phyloP scores from a whole-genome alignment of 805 yeast species.

The Saccharomyces jurei region DNA sequence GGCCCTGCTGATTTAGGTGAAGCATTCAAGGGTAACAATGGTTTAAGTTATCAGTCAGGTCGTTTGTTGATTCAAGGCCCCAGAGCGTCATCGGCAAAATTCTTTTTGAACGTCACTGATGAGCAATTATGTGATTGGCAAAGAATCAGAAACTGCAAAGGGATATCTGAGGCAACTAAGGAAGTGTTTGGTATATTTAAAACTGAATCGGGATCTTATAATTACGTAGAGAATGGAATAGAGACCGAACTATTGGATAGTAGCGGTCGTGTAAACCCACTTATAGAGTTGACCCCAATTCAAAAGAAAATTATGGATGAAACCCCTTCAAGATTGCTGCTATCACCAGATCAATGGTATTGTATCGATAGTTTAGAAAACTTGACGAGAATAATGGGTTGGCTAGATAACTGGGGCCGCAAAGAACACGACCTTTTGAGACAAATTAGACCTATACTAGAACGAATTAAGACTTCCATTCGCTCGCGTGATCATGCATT shows the following conservation, averaged over 20 bases:
- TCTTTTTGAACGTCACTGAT: constrained; percentile 27
- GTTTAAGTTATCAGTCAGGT: constrained; percentile 68
- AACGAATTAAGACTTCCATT: constrained; percentile 35
- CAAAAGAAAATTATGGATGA: constrained; percentile 67
- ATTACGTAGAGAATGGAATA: constrained; percentile 8
- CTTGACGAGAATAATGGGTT: constrained; percentile 44
- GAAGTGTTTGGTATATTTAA: constrained; percentile 18
- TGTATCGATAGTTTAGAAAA: constrained; percentile 56
- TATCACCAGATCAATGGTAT: constrained; percentile 54
- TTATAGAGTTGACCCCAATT: constrained; percentile 20
- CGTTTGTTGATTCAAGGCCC: constrained; percentile 92
- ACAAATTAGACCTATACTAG: constrained; percentile 37
- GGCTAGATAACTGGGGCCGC: constrained; percentile 70
- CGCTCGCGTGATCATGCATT: constrained; percentile 50
- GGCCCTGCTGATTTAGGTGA: constrained; percentile 36
- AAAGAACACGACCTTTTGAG: constrained; percentile 61
- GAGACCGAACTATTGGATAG: constrained; percentile 13
- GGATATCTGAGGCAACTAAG: constrained; percentile 20
- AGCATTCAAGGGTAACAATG: constrained; percentile 35
- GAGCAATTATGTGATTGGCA: constrained; percentile 28
- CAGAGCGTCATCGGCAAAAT: constrained; percentile 37
- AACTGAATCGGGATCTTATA: constrained; percentile 14
- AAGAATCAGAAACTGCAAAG: constrained; percentile 11
- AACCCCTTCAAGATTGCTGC: constrained; percentile 45
- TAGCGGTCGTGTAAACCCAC: constrained; percentile 10